Conservation (phyloP, 1,284 basidiomycete genomes). For the Inonotus hispidus region DNA sequence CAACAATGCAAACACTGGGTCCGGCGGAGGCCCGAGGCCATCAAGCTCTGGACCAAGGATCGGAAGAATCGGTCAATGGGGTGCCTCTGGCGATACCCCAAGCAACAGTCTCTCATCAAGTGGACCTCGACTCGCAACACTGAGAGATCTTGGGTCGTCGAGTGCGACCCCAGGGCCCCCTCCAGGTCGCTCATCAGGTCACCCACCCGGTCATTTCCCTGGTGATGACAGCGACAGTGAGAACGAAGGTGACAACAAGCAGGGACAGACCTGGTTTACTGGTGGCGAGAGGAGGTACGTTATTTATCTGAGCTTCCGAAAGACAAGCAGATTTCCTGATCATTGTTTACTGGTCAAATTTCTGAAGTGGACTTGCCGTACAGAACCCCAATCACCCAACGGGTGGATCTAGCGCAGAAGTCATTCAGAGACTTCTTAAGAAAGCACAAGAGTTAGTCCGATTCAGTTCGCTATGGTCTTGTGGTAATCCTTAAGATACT, state of each 20-base stretch:
- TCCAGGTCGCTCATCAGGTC: background rate
- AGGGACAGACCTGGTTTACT: constrained; percentile 68
- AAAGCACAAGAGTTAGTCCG: constrained; percentile 73
- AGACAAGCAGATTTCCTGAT: background rate
- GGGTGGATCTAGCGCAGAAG: constrained; percentile 60
- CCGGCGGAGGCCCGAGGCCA: background rate
- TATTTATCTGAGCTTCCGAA: background rate
- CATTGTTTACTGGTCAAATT: background rate
- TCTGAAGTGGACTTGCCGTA: constrained; percentile 77
- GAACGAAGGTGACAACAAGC: constrained; percentile 42
- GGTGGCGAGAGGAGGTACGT: constrained; percentile 82
- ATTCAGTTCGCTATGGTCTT: background rate
- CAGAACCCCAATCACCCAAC: constrained; percentile 70
- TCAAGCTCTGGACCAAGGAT: constrained; percentile 15
- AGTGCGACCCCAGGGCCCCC: background rate
- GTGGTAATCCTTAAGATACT: background rate
- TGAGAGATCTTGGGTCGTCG: constrained; percentile 11
- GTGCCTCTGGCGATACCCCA: background rate
- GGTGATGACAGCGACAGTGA: constrained; percentile 35
- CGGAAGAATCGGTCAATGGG: constrained; percentile 18
- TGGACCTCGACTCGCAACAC: constrained; percentile 10
- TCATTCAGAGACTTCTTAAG: constrained; percentile 78
- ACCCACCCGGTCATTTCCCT: background rate
- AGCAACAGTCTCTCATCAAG: constrained; percentile 10
- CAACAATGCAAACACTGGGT: background rate